Evolutionary conservation across 2,329 filamentous ascomycete species (phyloP), one percentile per base, ranked within the genome.

Genomic region (Beauveria brongniartii): DNA sequence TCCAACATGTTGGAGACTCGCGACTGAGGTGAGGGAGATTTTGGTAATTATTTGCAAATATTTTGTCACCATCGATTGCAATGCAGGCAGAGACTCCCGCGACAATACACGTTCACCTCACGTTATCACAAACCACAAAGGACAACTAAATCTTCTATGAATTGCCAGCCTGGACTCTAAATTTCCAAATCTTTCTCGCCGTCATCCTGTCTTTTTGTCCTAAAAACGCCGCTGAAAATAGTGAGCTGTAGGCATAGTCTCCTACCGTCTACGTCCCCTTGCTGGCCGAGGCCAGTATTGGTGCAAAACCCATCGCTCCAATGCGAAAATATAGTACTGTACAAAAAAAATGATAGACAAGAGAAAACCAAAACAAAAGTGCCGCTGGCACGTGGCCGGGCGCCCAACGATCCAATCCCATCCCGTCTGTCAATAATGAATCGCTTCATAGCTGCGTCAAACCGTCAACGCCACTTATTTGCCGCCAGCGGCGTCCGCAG

Each of bases 351-450:
- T n/a, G 30, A 24, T 20, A 50, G 28, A 58, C 37, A 52, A 37
- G 59, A 41, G 26, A 52, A n/a, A 28, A 58, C 3, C 47, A 30
- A 24, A 46, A 40, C 7, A 18, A 30, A 47, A 74, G 70, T 65
- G 50, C 28, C 50, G 28, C 50, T 41, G 22, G 28, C 40, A 54
- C 41, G 43, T 55, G 40, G 58, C 30, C 18, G 40, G 28, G 5
- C 30, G 20, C 14, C 41, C 40, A 20, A 48, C 54, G 14, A 47
- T 55, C 50, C 41, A 41, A 54, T 24, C 18, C 51, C n/a, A 18
- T 26, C 30, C 37, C 43, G 5, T 47, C 41, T 47, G 18, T 46
- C 58, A 28, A 47, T 37, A 48, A 60, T 30, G 24, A 53, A 43
- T 41, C 26, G 9, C 48, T 20, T 26, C 18, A 30, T 53, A 48